Percentiles rank a stretch among this genome's conserved stretches.
Conservation (phyloP, 2,329 filamentous ascomycete species). For the Aspergillus sp. region DNA sequence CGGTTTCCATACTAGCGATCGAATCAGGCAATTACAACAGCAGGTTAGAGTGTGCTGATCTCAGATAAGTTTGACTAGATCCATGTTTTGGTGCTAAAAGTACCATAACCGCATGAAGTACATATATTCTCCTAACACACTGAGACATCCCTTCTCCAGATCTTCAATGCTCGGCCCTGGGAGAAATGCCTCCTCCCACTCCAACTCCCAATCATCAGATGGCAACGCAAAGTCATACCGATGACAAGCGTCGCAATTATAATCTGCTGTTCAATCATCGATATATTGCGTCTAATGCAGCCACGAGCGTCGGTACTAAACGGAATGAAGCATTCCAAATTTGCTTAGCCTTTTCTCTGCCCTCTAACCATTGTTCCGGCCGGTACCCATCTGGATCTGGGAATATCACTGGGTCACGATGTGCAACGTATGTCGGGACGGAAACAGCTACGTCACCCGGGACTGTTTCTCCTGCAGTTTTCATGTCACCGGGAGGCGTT, state of each 20-base stretch:
- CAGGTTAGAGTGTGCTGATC: not conserved
- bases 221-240: conserved; percentile 3
- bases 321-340: conserved; percentile 5
- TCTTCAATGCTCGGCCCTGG: not conserved
- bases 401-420: not conserved
- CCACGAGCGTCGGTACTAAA: conserved; percentile 12
- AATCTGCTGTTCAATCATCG: conserved; percentile 14
- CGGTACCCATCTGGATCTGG: conserved; percentile 1
- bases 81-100: too few relatives aligned
- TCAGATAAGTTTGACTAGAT: not conserved
- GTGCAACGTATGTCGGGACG: not conserved
- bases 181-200: not conserved
- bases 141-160: not conserved
- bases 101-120: too few relatives aligned
- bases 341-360: not conserved
- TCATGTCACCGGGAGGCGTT: conserved; percentile 6
- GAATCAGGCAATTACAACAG: not conserved
- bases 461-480: conserved; percentile 5
- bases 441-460: conserved; percentile 1
- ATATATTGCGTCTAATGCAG: conserved; percentile 15
- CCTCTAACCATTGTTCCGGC: conserved; percentile 5
- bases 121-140: too few relatives aligned
- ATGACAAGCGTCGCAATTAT: conserved; percentile 9
- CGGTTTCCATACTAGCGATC: not conserved
- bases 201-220: not conserved